A percentile compares a stretch with the other conserved stretches of the same genome.
These are phyloP conservation scores for Aspergillus flavus DNA, from an alignment of 2,329 filamentous ascomycete genomes.

Conservation along the genomic window DNA sequence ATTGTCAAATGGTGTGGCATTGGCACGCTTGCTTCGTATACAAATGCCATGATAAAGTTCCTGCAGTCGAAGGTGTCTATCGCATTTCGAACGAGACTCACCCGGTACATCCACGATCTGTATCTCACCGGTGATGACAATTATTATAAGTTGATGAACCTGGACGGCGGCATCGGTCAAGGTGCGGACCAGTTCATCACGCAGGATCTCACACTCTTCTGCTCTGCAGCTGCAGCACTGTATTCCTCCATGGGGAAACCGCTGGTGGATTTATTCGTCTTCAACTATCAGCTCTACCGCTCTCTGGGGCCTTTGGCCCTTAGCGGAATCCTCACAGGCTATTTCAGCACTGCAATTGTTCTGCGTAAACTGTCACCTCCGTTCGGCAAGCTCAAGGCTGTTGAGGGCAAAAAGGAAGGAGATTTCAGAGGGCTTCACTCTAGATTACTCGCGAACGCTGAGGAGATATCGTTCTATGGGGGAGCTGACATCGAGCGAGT, in stretches of 20 bases:
- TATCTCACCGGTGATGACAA: constrained; percentile 94
- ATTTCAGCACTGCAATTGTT: constrained; percentile 90
- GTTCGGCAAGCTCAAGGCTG: constrained; percentile 94
- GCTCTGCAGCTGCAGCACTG: constrained; percentile 83
- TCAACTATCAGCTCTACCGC: constrained; percentile 95
- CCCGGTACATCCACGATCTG: constrained; percentile 93
- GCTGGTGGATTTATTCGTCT: constrained; percentile 93
- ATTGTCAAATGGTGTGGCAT: constrained; percentile 95
- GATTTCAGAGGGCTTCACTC: constrained; percentile 92
- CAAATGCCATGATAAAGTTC: constrained; percentile 99
- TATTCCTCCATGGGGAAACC: constrained; percentile 98
- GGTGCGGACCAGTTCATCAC: constrained; percentile 97
- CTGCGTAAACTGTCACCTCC: constrained; percentile 87
- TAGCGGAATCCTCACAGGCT: constrained; percentile 84
- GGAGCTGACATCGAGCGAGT: constrained; percentile 93
- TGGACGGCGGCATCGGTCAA: constrained; percentile 90
- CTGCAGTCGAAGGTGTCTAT: constrained; percentile 98
- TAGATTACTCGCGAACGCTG: constrained; percentile 90
- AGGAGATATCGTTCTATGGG: constrained; percentile 97
- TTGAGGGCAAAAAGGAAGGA: constrained; percentile 92
- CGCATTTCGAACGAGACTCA: constrained; percentile 91
- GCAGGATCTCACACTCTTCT: constrained; percentile 94
- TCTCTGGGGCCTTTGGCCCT: constrained; percentile 87
- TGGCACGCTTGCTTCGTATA: constrained; percentile 91
- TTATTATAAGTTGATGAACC: constrained; percentile 91